Evolutionary conservation across 2,329 filamentous ascomycete genomes (phyloP), one percentile per base, ranked within the genome.

Genomic region (Claviceps fusiformis): DNA sequence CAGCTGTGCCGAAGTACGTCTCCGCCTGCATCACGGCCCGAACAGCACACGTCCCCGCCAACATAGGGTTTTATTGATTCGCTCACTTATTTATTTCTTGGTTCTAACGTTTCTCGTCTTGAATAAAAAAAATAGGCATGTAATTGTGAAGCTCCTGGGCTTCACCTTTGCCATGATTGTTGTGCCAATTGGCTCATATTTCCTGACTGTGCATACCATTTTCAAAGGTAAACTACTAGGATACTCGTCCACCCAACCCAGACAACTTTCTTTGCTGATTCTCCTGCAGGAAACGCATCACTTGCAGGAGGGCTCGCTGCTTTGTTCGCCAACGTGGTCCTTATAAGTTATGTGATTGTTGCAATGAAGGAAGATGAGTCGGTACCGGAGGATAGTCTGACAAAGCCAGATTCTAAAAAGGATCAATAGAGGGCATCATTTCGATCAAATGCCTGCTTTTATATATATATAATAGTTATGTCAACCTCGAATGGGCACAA

Each of bases 91-190:
- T 11, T 19, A 19, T 9, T 44, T 24, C 9, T 48, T 48, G 24
- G 24, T 33, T 33, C 13, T 19, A 31, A 47, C 37, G 13, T 13
- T 39, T 39, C 11, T 7, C 13, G 13, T 33, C 9, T 33, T 33
- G n/a, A 3, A n/a, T 33, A 24, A 31, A 31, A n/a, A 27, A 17
- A 41, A 11, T 55, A 89, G 89, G 56, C 77, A 86, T 65, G 90
- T 97, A 61, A 93, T 98, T 60, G 73, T 85, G 65, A 98, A 97
- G 73, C 82, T 98, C 24, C 78, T 97, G 17, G 84, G 80, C 59
- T 97, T 96, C 72, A 95, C 91, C 0, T 75, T 91, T 44, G 91
- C 90, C 66, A 97, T 98, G 92, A 79, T 96, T 57, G 79, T 86
- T 17, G 71, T 87, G 24, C 93, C 93, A 15, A 89, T 98, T 62